Evolutionary conservation across 2,329 filamentous ascomycete genomes (phyloP).

Genomic region (Colletotrichum sp.): DNA sequence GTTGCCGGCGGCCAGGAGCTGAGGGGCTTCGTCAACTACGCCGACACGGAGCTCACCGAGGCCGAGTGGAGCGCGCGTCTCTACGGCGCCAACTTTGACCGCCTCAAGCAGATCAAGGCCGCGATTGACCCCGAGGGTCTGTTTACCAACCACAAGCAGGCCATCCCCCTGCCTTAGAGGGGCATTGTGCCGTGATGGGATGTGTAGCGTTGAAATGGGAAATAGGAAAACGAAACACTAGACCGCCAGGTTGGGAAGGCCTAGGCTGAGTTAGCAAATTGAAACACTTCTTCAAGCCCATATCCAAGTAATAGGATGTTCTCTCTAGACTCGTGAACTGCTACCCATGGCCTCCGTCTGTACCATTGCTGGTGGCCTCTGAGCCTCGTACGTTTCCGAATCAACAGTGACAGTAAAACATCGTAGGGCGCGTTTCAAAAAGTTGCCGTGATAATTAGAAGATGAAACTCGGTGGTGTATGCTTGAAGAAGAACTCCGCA

Average conservation of each 20-base stretch:
- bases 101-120: conserved; percentile 21
- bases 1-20: conserved; percentile 6
- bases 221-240: not conserved
- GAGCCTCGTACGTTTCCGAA: not conserved
- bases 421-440: not conserved
- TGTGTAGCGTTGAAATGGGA: not conserved
- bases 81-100: conserved; percentile 20
- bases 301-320: not conserved
- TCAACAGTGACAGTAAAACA: not conserved
- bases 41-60: conserved; percentile 19
- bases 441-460: not conserved
- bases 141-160: conserved; percentile 21
- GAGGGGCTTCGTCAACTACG: conserved; percentile 22
- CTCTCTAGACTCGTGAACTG: not conserved
- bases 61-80: conserved; percentile 20
- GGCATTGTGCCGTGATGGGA: not conserved
- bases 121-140: conserved; percentile 17
- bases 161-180: conserved; percentile 11
- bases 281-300: not conserved
- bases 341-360: not conserved
- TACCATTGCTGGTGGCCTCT: not conserved
- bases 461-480: not conserved
- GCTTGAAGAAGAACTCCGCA: not conserved
- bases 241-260: not conserved
- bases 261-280: not conserved